phyloP scores from a whole-genome alignment of 2,329 filamentous ascomycete species.

The Rhynchosporium secalis region DNA sequence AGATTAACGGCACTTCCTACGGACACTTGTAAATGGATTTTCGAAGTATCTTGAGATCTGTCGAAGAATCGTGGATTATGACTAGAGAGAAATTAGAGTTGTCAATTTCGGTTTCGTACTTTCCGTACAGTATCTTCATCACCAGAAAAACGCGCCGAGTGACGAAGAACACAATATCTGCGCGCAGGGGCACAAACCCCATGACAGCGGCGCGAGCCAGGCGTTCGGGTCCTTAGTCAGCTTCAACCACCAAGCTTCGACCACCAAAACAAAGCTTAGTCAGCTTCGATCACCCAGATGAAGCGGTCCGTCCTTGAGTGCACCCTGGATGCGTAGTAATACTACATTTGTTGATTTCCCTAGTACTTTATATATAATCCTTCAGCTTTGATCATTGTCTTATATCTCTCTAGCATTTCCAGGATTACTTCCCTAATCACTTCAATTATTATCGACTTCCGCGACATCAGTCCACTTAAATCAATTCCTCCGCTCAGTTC shows the following conservation, averaged over 20 bases:
- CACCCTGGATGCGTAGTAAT: neutral
- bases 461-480: constrained; percentile 13
- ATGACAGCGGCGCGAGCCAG: neutral
- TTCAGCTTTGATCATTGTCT: neutral
- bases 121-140: neutral
- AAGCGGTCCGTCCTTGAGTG: too few relatives aligned
- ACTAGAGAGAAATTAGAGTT: neutral
- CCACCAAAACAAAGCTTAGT: too few relatives aligned
- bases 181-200: neutral
- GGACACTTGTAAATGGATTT: neutral
- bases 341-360: neutral
- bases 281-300: too few relatives aligned
- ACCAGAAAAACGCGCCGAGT: neutral
- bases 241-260: too few relatives aligned
- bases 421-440: neutral
- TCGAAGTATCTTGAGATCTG: neutral
- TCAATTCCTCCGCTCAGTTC: constrained; percentile 16
- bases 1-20: neutral
- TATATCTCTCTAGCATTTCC: neutral
- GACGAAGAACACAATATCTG: neutral
- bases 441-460: neutral
- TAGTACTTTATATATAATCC: neutral
- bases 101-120: neutral
- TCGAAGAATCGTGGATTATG: neutral
- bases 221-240: neutral